Percentiles rank a stretch among this genome's conserved stretches.
Evolutionary conservation across 768 basidiomycete genomes (phyloP).

Genomic region (Psilocybe sp.): DNA sequence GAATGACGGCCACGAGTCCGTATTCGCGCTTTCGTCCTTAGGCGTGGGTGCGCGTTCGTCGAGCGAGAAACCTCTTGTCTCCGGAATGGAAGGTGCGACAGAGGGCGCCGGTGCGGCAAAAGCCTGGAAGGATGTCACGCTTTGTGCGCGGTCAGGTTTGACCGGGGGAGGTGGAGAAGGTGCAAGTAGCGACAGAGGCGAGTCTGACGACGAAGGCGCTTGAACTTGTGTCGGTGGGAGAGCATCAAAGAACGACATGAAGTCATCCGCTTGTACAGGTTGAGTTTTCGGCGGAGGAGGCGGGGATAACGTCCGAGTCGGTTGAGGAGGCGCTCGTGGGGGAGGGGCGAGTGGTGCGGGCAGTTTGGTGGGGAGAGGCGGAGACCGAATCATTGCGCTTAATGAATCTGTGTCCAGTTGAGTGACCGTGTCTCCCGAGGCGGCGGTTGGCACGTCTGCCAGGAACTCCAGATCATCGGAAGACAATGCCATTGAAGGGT

Average conservation of each 20-base stretch:
- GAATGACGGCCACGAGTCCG: too few species aligned
- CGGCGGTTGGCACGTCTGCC: conserved; percentile 62
- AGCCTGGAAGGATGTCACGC: background rate
- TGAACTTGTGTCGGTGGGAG: background rate
- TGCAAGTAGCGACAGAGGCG: conserved; percentile 7
- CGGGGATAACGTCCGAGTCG: conserved; percentile 8
- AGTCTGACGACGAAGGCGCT: background rate
- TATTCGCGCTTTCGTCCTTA: background rate
- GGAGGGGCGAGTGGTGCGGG: conserved; percentile 46
- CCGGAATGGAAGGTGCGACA: background rate
- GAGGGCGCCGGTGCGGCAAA: too few species aligned
- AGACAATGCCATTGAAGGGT: conserved; percentile 67
- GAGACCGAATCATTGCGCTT: conserved; percentile 38
- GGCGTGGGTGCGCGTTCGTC: background rate
- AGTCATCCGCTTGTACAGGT: conserved; percentile 15
- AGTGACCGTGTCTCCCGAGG: conserved; percentile 37
- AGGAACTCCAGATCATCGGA: conserved; percentile 82
- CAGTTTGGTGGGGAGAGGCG: conserved; percentile 39
- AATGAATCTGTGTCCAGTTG: conserved; percentile 33
- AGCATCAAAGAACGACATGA: conserved; percentile 26
- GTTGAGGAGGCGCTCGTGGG: conserved; percentile 34
- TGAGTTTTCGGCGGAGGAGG: background rate
- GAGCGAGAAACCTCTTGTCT: background rate
- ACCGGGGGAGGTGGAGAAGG: background rate
- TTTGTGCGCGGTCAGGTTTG: background rate